Evolutionary conservation across 768 basidiomycete genomes (phyloP).

Genomic region (Auriscalpium microsporum): DNA sequence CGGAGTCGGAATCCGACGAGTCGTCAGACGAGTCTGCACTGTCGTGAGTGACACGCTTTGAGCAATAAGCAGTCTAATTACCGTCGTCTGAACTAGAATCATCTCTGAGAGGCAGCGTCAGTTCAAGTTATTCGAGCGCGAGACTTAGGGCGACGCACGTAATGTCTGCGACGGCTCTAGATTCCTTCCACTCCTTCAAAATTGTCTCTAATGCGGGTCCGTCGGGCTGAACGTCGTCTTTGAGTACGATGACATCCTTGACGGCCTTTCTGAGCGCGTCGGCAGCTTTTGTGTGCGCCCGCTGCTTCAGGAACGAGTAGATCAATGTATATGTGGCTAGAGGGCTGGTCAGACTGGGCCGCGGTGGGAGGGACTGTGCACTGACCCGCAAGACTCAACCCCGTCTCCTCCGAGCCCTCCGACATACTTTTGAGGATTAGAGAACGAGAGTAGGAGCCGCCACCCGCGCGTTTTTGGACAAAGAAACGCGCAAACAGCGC

Average conservation of each 20-base stretch:
- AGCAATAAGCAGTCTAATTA: constrained; percentile 8
- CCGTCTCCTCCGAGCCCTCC: constrained; percentile 12
- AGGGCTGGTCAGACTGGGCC: background rate
- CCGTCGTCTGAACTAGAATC: constrained; percentile 21
- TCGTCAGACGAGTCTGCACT: constrained; percentile 15
- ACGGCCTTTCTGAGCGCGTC: constrained; percentile 68
- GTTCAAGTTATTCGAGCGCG: background rate
- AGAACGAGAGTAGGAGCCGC: background rate
- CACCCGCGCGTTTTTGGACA: background rate
- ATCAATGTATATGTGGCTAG: constrained; percentile 72
- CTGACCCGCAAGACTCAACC: constrained; percentile 47
- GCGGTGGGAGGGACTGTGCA: constrained; percentile 6
- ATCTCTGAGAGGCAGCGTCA: constrained; percentile 1
- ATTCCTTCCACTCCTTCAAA: constrained; percentile 52
- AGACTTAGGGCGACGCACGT: constrained; percentile 3
- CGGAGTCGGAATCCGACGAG: constrained; percentile 13
- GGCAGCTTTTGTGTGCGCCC: constrained; percentile 62
- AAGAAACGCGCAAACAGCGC: constrained; percentile 9
- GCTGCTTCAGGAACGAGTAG: constrained; percentile 61
- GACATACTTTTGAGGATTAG: background rate
- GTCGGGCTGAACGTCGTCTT: constrained; percentile 39
- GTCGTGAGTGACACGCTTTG: constrained; percentile 2
- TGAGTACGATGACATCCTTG: constrained; percentile 49
- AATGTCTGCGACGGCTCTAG: constrained; percentile 4
- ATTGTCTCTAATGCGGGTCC: constrained; percentile 58